phyloP scores from a whole-genome alignment of 345 rosid genomes.

The Heritiera fomes region DNA sequence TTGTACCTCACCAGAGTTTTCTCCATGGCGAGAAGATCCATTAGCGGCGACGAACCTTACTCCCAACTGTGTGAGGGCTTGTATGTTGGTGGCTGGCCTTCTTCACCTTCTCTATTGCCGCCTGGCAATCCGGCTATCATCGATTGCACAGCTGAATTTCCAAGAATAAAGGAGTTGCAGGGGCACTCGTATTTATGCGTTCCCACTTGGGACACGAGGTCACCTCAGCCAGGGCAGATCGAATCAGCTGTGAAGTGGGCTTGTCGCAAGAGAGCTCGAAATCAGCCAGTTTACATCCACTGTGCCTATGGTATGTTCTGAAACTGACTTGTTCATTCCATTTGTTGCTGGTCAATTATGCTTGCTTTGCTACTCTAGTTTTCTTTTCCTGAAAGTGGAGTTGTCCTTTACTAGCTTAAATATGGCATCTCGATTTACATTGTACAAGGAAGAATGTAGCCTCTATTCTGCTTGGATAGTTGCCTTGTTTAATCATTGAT shows the following conservation, averaged over 20 bases:
- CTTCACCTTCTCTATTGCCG: slow-evolving; percentile 43
- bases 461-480: background rate
- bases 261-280: slow-evolving; percentile 58
- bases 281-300: slow-evolving; percentile 56
- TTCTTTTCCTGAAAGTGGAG: background rate
- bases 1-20: slow-evolving; percentile 49
- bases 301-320: slow-evolving; percentile 66
- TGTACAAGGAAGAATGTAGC: background rate
- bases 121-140: slow-evolving; percentile 70
- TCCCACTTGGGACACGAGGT: slow-evolving; percentile 79
- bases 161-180: slow-evolving; percentile 43
- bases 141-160: slow-evolving; percentile 76
- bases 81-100: slow-evolving; percentile 80
- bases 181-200: slow-evolving; percentile 55
- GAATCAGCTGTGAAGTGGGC: slow-evolving; percentile 83
- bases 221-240: slow-evolving; percentile 65
- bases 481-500: background rate
- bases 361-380: background rate
- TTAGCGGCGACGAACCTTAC: slow-evolving; percentile 58
- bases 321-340: background rate
- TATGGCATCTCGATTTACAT: background rate
- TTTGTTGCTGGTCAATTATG: background rate
- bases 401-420: background rate
- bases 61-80: slow-evolving; percentile 54
- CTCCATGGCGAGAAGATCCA: slow-evolving; percentile 40